Evolutionary conservation across 2,329 filamentous ascomycete genomes (phyloP).

Genomic region (Botrytis paeoniae): DNA sequence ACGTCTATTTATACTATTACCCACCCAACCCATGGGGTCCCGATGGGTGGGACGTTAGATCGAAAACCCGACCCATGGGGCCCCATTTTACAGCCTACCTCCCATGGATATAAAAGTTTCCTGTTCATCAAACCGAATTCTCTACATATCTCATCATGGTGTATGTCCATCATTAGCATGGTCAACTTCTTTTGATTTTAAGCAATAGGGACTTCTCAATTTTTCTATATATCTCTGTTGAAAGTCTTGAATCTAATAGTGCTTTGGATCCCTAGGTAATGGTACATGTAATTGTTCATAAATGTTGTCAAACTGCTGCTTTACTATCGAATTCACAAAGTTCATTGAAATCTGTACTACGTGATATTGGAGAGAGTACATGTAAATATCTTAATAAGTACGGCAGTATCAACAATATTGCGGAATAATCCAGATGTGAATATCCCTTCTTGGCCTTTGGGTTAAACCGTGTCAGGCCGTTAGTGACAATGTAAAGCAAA

Average conservation of each 20-base stretch:
- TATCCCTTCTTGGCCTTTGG: background rate
- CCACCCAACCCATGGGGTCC: too few relatives aligned
- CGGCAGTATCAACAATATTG: fast-evolving
- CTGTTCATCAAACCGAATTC: background rate
- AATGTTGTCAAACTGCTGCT: background rate
- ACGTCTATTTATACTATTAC: too few relatives aligned
- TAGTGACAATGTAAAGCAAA: background rate
- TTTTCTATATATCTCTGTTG: background rate
- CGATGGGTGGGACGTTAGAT: too few relatives aligned
- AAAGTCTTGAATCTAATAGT: background rate
- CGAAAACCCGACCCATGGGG: too few relatives aligned
- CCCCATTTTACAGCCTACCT: too few relatives aligned
- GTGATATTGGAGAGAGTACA: background rate
- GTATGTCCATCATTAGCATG: background rate
- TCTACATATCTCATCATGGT: fast-evolving
- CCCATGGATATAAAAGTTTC: background rate
- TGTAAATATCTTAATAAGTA: background rate
- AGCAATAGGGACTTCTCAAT: fast-evolving
- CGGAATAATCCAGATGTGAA: background rate
- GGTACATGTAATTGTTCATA: fast-evolving
- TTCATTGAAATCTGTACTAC: fast-evolving
- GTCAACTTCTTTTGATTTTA: background rate
- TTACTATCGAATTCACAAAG: background rate
- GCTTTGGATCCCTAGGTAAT: background rate
- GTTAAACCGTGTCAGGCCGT: fast-evolving